Base-by-base conservation (phyloP, 2,329 filamentous ascomycete species). In the Colletotrichum sp. region DNA sequence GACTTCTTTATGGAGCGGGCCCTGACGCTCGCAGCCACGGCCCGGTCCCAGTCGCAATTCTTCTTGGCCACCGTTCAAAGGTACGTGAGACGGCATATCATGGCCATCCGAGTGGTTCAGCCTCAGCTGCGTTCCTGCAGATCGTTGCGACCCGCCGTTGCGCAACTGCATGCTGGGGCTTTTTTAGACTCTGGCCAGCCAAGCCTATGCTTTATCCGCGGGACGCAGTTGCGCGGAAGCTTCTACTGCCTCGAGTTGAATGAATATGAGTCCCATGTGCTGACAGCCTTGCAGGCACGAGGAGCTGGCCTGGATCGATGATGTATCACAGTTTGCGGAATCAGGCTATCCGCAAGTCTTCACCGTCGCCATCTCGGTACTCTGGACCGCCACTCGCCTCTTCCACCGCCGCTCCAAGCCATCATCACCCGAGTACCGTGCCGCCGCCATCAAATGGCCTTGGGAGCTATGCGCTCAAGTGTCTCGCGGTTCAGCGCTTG, bases 391-490 rank as follows among this genome's bases (percentile, higher is more conserved):
- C 34, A 80, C 81, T 67, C 80, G 83, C 72, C 79, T 86, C 32
- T 71, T 84, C 66, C 82, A 79, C 56, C 80, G 83, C 67, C 81
- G 82, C 32, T 76, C 79, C 52, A 80, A 79, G 80, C 66, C 78
- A 78, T 16, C 76, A 73, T 21, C 79, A 79, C 61, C 69, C 70
- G 83, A 80, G 71, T 79, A 77, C 65, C 86, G 83, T 71, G 82
- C 84, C 13, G 85, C 86, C 21, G 80, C 82, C 48, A 83, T 89
- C 60, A 82, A 81, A 66, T 85, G 86, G 80, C 78, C 81, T 0
- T 87, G 86, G 78, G 88, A 90, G 75, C 74, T 88, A 60, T 79
- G 80, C 60, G 85, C 85, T 24, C 88, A 90, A 78, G 77, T 82
- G 10, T 78, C 83, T 30, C 84, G 88, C 26, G 82, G 84, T 21